Conservation (phyloP, 306 rosid genomes). For the Ormosia semicastrata region DNA sequence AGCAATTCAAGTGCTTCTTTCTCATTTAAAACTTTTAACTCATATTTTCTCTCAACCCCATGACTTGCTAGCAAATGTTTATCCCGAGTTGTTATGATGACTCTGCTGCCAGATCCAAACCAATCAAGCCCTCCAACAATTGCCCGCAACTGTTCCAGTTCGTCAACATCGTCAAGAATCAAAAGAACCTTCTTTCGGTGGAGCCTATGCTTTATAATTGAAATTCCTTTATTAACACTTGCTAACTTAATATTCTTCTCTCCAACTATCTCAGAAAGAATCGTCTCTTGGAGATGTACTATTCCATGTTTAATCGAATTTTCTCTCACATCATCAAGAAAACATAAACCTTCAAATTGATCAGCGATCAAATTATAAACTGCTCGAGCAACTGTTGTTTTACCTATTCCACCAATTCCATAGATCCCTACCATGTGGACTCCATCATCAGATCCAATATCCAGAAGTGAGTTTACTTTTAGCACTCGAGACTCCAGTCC, state of each 20-base stretch:
- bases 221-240: slow-evolving; percentile 5
- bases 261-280: slow-evolving; percentile 6
- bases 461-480: not conserved
- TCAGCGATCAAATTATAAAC: slow-evolving; percentile 10
- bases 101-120: slow-evolving; percentile 29
- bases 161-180: slow-evolving; percentile 30
- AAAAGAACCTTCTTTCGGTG: not conserved
- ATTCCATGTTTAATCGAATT: slow-evolving; percentile 8
- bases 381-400: slow-evolving; percentile 26
- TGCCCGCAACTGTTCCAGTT: not conserved
- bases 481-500: not conserved
- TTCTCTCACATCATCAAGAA: slow-evolving; percentile 20
- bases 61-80: not conserved
- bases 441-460: not conserved
- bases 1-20: slow-evolving; percentile 21
- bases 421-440: slow-evolving; percentile 8
- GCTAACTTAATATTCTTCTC: not conserved
- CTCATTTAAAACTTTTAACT: not conserved
- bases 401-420: slow-evolving; percentile 28
- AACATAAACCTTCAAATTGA: slow-evolving; percentile 19
- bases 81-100: slow-evolving; percentile 33
- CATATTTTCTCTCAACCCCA: not conserved
- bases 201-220: slow-evolving; percentile 18
- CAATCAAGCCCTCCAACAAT: not conserved
- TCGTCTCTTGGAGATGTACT: not conserved